phyloP scores from a whole-genome alignment of 164 flowering plant genomes.

The Aristolochia californica region DNA sequence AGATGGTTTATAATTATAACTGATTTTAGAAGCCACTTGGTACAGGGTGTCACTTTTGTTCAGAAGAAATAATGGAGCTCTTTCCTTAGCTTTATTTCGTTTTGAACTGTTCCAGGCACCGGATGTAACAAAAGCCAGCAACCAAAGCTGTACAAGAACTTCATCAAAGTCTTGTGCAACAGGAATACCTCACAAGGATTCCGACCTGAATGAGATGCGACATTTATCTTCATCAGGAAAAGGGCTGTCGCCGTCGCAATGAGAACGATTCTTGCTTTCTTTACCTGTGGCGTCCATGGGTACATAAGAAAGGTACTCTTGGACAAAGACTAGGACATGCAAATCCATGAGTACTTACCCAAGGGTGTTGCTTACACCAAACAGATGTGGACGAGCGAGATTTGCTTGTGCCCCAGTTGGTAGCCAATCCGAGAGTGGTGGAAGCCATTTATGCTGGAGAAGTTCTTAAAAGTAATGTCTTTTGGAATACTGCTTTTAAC shows the following conservation, averaged over 20 bases:
- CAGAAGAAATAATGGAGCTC: too few species aligned
- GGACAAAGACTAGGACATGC: conserved; percentile 16
- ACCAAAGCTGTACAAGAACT: conserved; percentile 43
- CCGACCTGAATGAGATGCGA: conserved; percentile 56
- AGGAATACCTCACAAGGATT: conserved; percentile 83
- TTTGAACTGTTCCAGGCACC: conserved; percentile 52
- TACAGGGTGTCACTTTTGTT: too few species aligned
- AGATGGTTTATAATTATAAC: too few species aligned
- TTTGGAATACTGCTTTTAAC: too few species aligned
- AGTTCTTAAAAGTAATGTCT: too few species aligned
- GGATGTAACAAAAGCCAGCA: conserved; percentile 29
- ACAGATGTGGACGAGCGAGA: conserved; percentile 15
- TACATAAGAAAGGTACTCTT: conserved; percentile 13
- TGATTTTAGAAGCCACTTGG: too few species aligned
- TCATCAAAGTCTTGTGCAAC: conserved; percentile 70
- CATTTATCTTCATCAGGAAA: conserved; percentile 25
- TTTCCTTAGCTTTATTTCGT: too few species aligned
- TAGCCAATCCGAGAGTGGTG: conserved; percentile 43
- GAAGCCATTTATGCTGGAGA: conserved; percentile 20
- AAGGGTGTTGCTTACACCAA: conserved; percentile 10
- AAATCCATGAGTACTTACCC: conserved; percentile 18
- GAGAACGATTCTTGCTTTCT: conserved; percentile 43
- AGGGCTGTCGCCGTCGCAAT: conserved; percentile 26
- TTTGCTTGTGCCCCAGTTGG: conserved; percentile 55
- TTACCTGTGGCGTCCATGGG: conserved; percentile 23